Base-by-base conservation (phyloP, 2,329 filamentous ascomycete species). In the Monosporascus sp. region DNA sequence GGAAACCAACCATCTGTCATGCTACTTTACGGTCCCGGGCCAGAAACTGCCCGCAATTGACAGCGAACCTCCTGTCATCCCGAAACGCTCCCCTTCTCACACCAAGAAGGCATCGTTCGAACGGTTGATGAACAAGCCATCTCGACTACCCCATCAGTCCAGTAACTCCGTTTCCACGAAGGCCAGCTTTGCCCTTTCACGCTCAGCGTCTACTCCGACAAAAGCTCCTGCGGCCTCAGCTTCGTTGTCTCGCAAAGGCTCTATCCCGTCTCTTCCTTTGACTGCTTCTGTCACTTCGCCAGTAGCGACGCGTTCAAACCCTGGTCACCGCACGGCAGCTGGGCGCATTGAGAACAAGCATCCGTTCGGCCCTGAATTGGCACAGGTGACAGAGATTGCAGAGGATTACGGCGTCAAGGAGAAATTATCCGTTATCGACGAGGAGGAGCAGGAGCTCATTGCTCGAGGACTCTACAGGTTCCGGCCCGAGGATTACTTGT, bases 321-420 rank as follows among this genome's bases (percentile, higher is more conserved):
- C 60, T 36, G 54, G 53, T 63, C 64, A 58, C 57, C 64, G 56
- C 53, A 64, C 62, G 55, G 53, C 60, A 64, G 54, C 63, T 62
- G 60, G 66, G 41, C 52, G 50, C 49, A 36, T 53, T 14, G 60
- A 64, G 59, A 53, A 57, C 38, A 71, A 72, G 52, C 75, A 76
- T 69, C 93, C 93, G 0, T 97, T 97, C 64, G 90, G 90, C 51
- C 86, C 87, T 49, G 94, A 99, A 72, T 77, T 97, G 51, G 91
- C 90, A 53, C 88, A 97, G 72, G 90, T 97, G 24, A 91, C 91
- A 51, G 94, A 97, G 72, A 82, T 97, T 17, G 93, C 88, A 0
- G 94, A 97, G 73, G 92, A 97, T 71, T 93, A 91, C 62, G 84
- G 85, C 43, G 78, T 84, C 31, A 79, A 81, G 58, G 79, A 83